Base-by-base conservation (phyloP, 2,329 filamentous ascomycete genomes). In the Shiraia bambusicola region DNA sequence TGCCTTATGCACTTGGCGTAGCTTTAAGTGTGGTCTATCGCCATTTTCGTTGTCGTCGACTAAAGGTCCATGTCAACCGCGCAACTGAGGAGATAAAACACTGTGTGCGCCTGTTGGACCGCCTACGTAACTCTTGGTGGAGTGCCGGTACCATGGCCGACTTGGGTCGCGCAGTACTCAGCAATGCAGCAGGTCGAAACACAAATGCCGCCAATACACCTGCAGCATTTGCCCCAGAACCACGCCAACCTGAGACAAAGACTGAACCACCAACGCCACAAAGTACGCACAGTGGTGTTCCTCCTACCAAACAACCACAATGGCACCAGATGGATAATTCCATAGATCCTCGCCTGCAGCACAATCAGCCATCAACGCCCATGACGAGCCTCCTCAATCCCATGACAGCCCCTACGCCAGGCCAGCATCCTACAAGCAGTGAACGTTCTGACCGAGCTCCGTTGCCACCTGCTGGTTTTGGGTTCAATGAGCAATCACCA, bases 1-100 rank as follows among this genome's bases (percentile, higher is more conserved):
- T 81, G 11, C 77, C 78, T 3, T 82, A 81, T 49, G 75, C 77
- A 3, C 69, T 81, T 13, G 73, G 76, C 1, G 66, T 82, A 5
- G 76, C 77, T 3, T 70, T 81, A 45, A 76, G 76, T 2, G 77
- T 81, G 1, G 75, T 77, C 2, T 81, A 82, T 52, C 75, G 78
- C 12, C 75, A 80, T 41, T 73, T 79, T 31, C 76, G 79, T 16
- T 74, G 75, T 35, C 74, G 75, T 42, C 75, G 71, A 36, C 62
- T 78, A 8, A 73, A 67, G 22, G 70, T 73, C 16, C 71, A 74
- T 50, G 70, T 73, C 56, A 71, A 71, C 44, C 69, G 73, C 16
- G 73, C 72, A 2, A 72, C 71, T 8, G 61, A 69, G 34, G 72
- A 75, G 32, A 60, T 76, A 25, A 68, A 71, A 31, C 65, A 65